Base-by-base conservation (phyloP, 768 basidiomycete genomes). In the Hygrocybe coccinea region DNA sequence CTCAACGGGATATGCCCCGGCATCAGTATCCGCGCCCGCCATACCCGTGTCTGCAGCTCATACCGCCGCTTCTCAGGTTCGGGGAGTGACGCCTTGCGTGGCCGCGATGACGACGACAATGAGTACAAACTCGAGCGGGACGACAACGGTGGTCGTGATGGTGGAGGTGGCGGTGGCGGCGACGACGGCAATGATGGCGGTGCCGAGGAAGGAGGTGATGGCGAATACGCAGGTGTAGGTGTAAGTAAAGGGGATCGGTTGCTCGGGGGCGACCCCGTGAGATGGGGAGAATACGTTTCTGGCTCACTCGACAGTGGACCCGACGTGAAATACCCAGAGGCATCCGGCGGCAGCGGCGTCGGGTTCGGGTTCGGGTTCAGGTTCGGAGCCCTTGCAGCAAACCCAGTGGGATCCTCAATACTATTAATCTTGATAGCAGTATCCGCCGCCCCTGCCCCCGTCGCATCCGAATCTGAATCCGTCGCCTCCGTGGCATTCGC, bases 11-110 rank as follows among this genome's bases (percentile, higher is more conserved):
- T 74, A 59, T 80, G 72, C 29, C 67, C 61, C 4, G 87, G 85
- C 63, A 89, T 79, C 64, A 77, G 69, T 59, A 72, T 74, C 53
- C 87, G 71, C 24, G 87, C 87, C 56, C 70, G 74, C 70, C 81
- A 82, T 52, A 91, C 78, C 33, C 89, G 73, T 60, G 67, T 68
- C 72, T 91, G 87, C 61, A 91, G 62, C 29, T 83, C 82, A 56
- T 66, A 59, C 57, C 81, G 73, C 70, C 72, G 81, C 69, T 71
- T 80, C 61, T 86, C 86, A 25, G 69, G 71, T 29, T 84, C 84
- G 8, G 77, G 67, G 65, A 79, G 56, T 46, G 51, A 44, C 52
- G 49, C 44, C 57, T 54, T 15, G 43, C 36, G 54, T 11, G 41
- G 25, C 21, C 37, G 22, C 56, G 25, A 10, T 4, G 50, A 17